A percentile compares a stretch with the other conserved stretches of the same genome.
Conservation (phyloP, 2,329 filamentous ascomycete genomes). For the Aspergillus caelatus region DNA sequence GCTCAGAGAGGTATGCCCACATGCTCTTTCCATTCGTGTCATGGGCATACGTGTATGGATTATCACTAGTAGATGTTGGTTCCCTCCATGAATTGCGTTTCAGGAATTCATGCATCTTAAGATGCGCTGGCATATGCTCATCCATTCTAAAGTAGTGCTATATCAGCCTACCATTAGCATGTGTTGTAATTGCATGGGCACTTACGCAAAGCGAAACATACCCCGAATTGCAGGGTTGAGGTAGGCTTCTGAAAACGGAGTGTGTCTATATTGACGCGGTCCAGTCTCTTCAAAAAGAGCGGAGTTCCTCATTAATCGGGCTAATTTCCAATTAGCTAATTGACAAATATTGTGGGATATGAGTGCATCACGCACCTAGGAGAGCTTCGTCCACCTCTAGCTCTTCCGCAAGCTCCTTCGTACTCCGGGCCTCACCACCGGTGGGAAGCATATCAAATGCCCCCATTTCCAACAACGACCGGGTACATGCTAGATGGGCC, state of each 20-base stretch:
- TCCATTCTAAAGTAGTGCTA: background rate
- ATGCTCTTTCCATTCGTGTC: background rate
- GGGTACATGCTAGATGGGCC: background rate
- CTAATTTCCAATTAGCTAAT: background rate
- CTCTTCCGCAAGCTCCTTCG: background rate
- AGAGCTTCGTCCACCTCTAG: background rate
- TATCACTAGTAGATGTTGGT: background rate
- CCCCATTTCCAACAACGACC: background rate
- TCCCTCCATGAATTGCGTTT: background rate
- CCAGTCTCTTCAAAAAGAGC: background rate
- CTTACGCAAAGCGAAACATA: background rate
- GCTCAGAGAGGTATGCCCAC: background rate
- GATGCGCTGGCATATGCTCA: background rate
- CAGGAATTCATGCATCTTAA: background rate
- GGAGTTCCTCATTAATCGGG: background rate
- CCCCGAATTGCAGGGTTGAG: background rate
- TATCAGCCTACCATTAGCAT: background rate
- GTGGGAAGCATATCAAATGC: background rate
- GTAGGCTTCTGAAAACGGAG: background rate
- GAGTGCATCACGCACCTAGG: background rate
- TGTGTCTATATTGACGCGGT: background rate
- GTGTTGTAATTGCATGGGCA: accelerated
- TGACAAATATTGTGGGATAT: background rate
- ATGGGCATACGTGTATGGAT: background rate
- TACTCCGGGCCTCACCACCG: background rate